A percentile compares a stretch with the other conserved stretches of the same genome.
These are phyloP conservation scores for Phellopilus nigrolimitatus DNA, from an alignment of 1,284 basidiomycete species.

Conservation along the genomic window DNA sequence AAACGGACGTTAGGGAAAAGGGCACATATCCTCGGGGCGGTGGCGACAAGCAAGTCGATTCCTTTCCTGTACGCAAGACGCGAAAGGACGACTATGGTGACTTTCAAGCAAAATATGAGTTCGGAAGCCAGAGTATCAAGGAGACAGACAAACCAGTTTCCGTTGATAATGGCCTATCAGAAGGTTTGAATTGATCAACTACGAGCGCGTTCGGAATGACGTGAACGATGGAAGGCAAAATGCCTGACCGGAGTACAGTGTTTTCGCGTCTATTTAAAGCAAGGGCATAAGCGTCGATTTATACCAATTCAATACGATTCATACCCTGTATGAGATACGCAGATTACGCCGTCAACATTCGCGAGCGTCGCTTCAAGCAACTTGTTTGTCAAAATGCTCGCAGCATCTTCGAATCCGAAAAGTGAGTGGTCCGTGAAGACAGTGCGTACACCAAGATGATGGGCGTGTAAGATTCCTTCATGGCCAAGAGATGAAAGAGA, in stretches of 20 bases:
- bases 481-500: conserved; percentile 87
- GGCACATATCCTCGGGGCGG: conserved; percentile 85
- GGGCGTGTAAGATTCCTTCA: conserved; percentile 88
- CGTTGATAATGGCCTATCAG: conserved; percentile 35
- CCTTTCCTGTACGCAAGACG: conserved; percentile 97
- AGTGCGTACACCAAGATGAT: conserved; percentile 77
- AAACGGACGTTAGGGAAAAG: conserved; percentile 84
- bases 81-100: conserved; percentile 92
- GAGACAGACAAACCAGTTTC: conserved; percentile 51
- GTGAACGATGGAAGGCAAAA: conserved; percentile 64
- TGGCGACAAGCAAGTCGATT: conserved; percentile 90
- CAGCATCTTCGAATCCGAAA: conserved; percentile 94
- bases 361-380: conserved; percentile 81
- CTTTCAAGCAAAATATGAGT: conserved; percentile 37
- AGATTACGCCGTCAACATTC: conserved; percentile 92
- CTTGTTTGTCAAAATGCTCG: conserved; percentile 96
- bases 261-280: conserved; percentile 91
- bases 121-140: not conserved
- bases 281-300: not conserved
- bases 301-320: not conserved
- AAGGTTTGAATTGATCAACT: conserved; percentile 79
- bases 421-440: conserved; percentile 97
- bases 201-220: conserved; percentile 97
- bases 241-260: conserved; percentile 82
- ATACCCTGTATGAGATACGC: conserved; percentile 96